Conservation (phyloP, 1,284 basidiomycete genomes). For the Trametes sp. region DNA sequence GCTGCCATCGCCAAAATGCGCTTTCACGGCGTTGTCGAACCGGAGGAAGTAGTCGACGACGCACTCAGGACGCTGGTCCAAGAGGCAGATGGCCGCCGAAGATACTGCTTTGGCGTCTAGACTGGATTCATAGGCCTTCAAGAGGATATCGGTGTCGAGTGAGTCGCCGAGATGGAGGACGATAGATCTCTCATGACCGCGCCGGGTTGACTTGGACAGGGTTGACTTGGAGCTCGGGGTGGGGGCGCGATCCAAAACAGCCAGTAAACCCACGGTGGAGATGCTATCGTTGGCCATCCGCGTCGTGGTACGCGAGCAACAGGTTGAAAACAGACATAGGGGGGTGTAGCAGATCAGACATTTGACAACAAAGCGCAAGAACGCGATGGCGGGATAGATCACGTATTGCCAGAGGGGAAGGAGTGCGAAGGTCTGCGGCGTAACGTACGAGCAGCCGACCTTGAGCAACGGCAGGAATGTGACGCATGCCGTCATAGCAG, state of each 20-base stretch:
- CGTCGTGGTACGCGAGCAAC: too few relatives aligned
- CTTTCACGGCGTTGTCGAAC: not conserved
- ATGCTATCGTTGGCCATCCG: too few relatives aligned
- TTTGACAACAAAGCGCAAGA: too few relatives aligned
- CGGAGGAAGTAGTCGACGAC: not conserved
- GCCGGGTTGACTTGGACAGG: not conserved
- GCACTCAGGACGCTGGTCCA: not conserved
- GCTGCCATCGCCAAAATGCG: not conserved
- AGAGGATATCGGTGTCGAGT: not conserved
- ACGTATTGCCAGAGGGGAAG: not conserved
- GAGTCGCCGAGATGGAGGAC: not conserved
- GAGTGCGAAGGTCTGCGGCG: not conserved
- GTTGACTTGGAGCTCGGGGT: too few relatives aligned
- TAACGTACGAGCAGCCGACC: not conserved
- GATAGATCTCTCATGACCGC: not conserved
- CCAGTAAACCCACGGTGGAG: too few relatives aligned
- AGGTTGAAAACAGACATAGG: too few relatives aligned
- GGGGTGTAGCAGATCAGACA: too few relatives aligned
- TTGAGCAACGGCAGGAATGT: conserved; percentile 2
- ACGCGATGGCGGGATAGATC: not conserved
- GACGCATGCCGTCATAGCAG: not conserved
- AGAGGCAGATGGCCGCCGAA: not conserved
- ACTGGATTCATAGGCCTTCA: not conserved
- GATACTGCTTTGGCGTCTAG: not conserved
- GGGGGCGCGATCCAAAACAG: too few relatives aligned